Evolutionary conservation across 805 yeast species (phyloP), one percentile per base, ranked within the genome.

Genomic region (Jamesozyma rosinii): DNA sequence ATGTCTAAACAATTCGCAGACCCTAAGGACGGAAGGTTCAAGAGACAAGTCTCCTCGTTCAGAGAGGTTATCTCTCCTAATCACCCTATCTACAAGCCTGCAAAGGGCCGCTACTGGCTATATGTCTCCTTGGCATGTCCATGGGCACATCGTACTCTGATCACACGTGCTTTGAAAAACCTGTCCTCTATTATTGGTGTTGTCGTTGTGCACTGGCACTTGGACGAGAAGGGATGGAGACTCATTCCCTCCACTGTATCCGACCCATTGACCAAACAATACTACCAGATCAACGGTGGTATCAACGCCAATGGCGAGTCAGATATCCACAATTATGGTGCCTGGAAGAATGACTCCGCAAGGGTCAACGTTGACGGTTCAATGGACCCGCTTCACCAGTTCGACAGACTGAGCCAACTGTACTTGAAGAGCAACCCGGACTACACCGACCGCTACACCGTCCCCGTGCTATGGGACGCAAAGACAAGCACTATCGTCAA

Each of bases 91-190:
- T 85, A 78, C 59, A 68, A 77, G 15, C 86, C 95, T 4, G 95
- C 87, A 57, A 71, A 74, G 37, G 76, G 76, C 45, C 74, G 98
- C 55, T 90, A 90, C 59, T 95, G 89, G 64, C 72, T 88, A 43
- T 89, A 83, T 54, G 95, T 87, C 10, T 82, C 92, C 0, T 69
- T 72, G 39, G 95, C 95, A 1, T 90, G 98, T 65, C 97, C 98
- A 3, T 90, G 97, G 76, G 97, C 97, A 1, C 95, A 86, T 58
- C 73, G 97, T 49, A 77, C 89, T 0, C 69, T 89, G 45, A 81
- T 87, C 42, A 71, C 81, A 2, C 67, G 96, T 42, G 64, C 73
- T 11, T 68, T 90, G 49, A 87, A 88, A 67, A 95, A 95, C 1
- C 62, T 83, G 40, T 65, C 71, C 1, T 66, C 75, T 1, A 63